phyloP scores from a whole-genome alignment of 2,329 filamentous ascomycete genomes.

The Ceratocystis colombiana region DNA sequence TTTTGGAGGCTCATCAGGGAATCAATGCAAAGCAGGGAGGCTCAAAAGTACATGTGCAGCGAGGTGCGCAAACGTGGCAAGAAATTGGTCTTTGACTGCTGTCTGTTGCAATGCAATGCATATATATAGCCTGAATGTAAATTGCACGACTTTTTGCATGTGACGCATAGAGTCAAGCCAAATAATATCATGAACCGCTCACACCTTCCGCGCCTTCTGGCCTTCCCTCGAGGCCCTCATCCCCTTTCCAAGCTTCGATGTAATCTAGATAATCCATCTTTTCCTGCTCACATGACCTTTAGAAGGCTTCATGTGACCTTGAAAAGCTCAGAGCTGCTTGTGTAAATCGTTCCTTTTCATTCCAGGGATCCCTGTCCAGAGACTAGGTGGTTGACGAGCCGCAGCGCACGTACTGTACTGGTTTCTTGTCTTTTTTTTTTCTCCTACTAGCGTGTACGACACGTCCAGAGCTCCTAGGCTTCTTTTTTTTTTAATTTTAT shows the following conservation, averaged over 20 bases:
- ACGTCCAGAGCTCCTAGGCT: neutral
- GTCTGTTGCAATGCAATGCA: neutral
- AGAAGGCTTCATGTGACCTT: constrained; percentile 13
- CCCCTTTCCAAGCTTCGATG: neutral
- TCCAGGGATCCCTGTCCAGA: constrained; percentile 12
- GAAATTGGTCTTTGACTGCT: neutral
- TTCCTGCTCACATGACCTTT: constrained; percentile 17
- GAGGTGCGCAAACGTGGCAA: neutral
- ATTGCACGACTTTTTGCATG: neutral
- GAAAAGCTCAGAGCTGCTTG: constrained; percentile 10
- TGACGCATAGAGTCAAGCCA: neutral
- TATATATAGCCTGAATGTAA: constrained; percentile 8
- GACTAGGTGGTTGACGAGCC: neutral
- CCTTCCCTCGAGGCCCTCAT: neutral
- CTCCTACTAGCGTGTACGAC: neutral
- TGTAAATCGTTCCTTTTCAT: constrained; percentile 13
- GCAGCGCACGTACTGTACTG: neutral
- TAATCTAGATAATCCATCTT: constrained; percentile 2
- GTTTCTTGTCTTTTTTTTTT: neutral
- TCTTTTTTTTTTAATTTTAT: neutral
- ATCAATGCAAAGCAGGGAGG: neutral
- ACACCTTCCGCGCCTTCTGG: constrained; percentile 2
- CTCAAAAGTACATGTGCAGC: neutral
- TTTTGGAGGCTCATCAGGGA: neutral
- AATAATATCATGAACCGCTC: neutral